Evolutionary conservation across 2,329 filamentous ascomycete species (phyloP), one percentile per base, ranked within the genome.

Genomic region (Teratosphaeria nubilosa): DNA sequence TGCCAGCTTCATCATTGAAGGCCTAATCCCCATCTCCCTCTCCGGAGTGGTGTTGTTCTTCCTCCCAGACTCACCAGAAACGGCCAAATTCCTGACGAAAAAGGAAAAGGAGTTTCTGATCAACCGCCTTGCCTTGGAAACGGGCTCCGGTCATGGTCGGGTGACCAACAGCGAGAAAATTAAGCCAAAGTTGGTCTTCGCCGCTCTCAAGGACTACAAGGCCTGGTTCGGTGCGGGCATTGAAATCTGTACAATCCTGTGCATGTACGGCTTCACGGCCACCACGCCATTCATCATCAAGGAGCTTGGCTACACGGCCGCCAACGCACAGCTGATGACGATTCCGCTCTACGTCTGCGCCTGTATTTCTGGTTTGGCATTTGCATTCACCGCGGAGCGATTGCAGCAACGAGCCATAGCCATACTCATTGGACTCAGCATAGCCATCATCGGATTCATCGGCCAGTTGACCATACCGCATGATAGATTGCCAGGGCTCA

Each of bases 1-100:
- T 53, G 10, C 48, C 87, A 90, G 92, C 55, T 92, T 92, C 70
- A 87, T 91, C 59, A 74, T 90, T 3, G 70, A 72, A 62, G 68
- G 70, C 22, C 22, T 68, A 0, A 37, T 64, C 4, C 71, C 71
- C 10, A 56, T 67, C 41, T 58, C 64, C 25, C 53, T 68, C 13
- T 64, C 61, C 51, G n/a, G 66, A 7, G 50, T 58, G 16, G 54
- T 62, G 16, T 64, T 64, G 20, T 69, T 59, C 51, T 62, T 76
- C 60, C 70, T 91, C 11, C 84, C 87, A 4, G 84, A 90, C 68
- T 83, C 81, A 27, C 86, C 86, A 0, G 83, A 82, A 22, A 84
- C 80, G 0, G 83, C 85, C 2, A 81, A 79, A 59, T 87, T 84
- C 66, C 76, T 90, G 37, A 78, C 73, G 4, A 67, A 74, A 0